A percentile compares a stretch with the other conserved stretches of the same genome.
These are phyloP conservation scores for Entomortierella chlamydospora DNA, from an alignment of 192 early-diverging fungal genomes.

Conservation along the genomic window DNA sequence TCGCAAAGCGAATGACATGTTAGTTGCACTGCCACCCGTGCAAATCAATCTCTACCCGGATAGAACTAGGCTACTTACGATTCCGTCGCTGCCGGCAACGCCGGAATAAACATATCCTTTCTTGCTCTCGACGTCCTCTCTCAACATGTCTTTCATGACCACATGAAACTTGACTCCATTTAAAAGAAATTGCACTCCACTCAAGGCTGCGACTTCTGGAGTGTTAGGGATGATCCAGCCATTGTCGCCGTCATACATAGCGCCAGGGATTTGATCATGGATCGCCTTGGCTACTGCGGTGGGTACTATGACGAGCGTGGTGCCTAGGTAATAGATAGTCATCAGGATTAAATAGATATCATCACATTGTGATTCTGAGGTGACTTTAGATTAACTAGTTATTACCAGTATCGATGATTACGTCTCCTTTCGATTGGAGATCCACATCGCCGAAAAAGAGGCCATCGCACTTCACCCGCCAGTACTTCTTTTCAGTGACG, in stretches of 20 bases:
- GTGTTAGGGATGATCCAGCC: slow-evolving; percentile 59
- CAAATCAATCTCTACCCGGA: not conserved
- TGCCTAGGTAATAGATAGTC: slow-evolving; percentile 38
- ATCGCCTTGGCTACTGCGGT: slow-evolving; percentile 44
- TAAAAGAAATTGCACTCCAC: slow-evolving; percentile 28
- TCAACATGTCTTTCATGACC: slow-evolving; percentile 49
- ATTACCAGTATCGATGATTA: slow-evolving; percentile 63
- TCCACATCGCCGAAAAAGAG: slow-evolving; percentile 46
- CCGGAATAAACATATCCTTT: slow-evolving; percentile 43
- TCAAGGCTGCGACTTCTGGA: slow-evolving; percentile 15
- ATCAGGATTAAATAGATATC: not conserved
- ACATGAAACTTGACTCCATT: slow-evolving; percentile 44
- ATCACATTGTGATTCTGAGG: no score
- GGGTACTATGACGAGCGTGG: slow-evolving; percentile 65
- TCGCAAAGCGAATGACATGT: not conserved
- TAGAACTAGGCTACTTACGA: slow-evolving; percentile 14
- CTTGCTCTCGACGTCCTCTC: slow-evolving; percentile 34
- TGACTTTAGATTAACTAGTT: no score
- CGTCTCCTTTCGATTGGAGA: slow-evolving; percentile 20
- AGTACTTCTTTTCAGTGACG: slow-evolving; percentile 66
- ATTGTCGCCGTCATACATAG: slow-evolving; percentile 22
- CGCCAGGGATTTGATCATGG: slow-evolving; percentile 56
- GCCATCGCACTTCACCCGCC: slow-evolving; percentile 59
- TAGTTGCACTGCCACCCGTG: not conserved
- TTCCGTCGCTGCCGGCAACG: slow-evolving; percentile 25